A percentile compares a stretch with the other conserved stretches of the same genome.
Conservation (phyloP, 2,329 filamentous ascomycete species). For the Venturia pyrina region DNA sequence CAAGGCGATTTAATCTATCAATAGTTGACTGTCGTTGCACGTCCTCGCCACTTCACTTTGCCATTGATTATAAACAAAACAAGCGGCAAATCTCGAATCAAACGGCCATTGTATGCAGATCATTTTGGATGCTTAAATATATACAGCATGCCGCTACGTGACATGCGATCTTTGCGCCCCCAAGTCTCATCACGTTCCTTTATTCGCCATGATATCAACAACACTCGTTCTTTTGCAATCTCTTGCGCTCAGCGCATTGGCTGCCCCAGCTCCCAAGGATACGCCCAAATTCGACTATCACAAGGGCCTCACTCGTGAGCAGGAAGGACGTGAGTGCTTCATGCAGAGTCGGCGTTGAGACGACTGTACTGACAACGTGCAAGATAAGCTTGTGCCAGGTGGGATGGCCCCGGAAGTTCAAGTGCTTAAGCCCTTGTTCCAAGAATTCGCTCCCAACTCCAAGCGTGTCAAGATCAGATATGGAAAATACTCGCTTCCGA, state of each 20-base stretch:
- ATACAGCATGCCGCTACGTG: neutral
- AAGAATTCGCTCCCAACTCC: neutral
- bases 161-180: neutral
- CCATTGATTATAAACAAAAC: neutral
- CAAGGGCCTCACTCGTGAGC: slow-evolving; percentile 4
- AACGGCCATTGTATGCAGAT: neutral
- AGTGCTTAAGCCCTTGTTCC: neutral
- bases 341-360: neutral
- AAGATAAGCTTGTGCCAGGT: neutral
- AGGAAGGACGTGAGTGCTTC: slow-evolving; percentile 2
- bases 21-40: neutral
- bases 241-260: neutral
- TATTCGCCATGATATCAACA: neutral
- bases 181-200: neutral
- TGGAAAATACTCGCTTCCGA: slow-evolving; percentile 8
- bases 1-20: neutral
- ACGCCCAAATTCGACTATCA: neutral
- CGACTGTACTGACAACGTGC: neutral
- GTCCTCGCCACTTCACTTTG: neutral
- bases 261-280: neutral
- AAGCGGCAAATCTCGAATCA: neutral
- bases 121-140: neutral
- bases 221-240: neutral
- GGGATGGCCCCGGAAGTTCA: slow-evolving; percentile 7
- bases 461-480: slow-evolving; percentile 12